phyloP scores from a whole-genome alignment of 768 basidiomycete species.

The Tephrocybe sp. region DNA sequence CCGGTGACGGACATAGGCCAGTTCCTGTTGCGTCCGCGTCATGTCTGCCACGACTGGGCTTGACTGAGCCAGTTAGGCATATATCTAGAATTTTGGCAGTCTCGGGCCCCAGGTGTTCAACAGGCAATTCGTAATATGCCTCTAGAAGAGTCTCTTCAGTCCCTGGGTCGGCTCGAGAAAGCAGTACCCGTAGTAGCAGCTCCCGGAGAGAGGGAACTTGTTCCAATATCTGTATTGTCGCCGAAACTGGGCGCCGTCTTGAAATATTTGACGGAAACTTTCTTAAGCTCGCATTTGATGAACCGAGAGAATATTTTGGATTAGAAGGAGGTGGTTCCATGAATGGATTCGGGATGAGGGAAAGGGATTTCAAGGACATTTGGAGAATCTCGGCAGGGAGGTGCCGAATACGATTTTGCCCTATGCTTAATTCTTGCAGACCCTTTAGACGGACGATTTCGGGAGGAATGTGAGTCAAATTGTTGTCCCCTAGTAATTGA shows the following conservation, averaged over 20 bases:
- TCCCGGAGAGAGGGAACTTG: conserved; percentile 32
- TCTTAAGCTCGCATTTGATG: conserved; percentile 9
- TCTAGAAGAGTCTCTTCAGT: conserved; percentile 27
- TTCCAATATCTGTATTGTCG: conserved; percentile 17
- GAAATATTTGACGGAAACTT: neutral
- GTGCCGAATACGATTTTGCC: conserved; percentile 54
- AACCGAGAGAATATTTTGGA: conserved; percentile 7
- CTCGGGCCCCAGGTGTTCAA: conserved; percentile 23
- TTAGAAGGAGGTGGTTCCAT: conserved; percentile 23
- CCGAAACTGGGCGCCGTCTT: conserved; percentile 24
- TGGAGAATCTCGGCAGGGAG: conserved; percentile 64
- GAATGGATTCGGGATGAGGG: conserved; percentile 62
- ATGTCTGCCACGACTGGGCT: conserved; percentile 18
- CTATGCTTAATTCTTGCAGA: conserved; percentile 59
- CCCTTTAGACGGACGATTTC: conserved; percentile 54
- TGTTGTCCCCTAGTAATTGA: conserved; percentile 51
- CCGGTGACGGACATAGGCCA: conserved; percentile 49
- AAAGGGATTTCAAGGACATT: conserved; percentile 49
- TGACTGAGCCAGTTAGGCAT: conserved; percentile 38
- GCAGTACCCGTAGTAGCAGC: conserved; percentile 30
- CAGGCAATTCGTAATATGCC: conserved; percentile 27
- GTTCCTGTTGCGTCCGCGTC: conserved; percentile 30
- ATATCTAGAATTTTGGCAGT: conserved; percentile 31
- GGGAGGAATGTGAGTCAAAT: conserved; percentile 54
- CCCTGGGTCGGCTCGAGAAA: conserved; percentile 23